phyloP scores from a whole-genome alignment of 2,329 filamentous ascomycete species.

The Sarocladiaceae sp. region DNA sequence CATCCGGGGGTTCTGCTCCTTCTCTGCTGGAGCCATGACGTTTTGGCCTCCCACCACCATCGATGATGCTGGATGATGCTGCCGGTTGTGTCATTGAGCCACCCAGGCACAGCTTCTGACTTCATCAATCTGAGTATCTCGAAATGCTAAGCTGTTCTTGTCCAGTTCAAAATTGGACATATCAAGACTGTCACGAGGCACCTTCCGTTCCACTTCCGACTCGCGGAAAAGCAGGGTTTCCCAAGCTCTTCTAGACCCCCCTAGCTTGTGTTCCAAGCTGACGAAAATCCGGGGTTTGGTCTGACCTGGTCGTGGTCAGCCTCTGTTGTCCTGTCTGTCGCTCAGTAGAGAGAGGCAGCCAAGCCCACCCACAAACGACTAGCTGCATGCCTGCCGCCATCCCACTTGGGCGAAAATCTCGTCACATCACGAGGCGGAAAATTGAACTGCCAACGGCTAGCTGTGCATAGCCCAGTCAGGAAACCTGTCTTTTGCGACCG shows the following conservation, averaged over 20 bases:
- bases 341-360: no score
- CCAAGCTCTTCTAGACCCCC: not conserved
- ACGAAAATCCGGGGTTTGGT: conserved; percentile 4
- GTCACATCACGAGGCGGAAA: conserved; percentile 1
- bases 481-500: no score
- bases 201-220: not conserved
- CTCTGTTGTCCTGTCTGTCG: no score
- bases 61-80: not conserved
- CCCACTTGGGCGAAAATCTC: not conserved
- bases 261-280: not conserved
- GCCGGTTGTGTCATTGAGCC: not conserved
- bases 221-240: not conserved
- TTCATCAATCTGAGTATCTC: not conserved
- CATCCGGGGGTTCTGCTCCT: conserved; percentile 3
- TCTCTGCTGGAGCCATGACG: not conserved
- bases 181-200: not conserved
- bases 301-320: no score
- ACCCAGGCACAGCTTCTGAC: conserved; percentile 1
- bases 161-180: no score
- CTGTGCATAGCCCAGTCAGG: no score
- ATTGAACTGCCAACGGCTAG: not conserved
- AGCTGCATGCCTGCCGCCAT: not conserved
- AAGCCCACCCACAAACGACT: no score
- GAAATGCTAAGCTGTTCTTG: no score
- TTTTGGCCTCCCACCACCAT: not conserved